A percentile compares a stretch with the other conserved stretches of the same genome.
Conservation (phyloP, 2,329 filamentous ascomycete species). For the Aspergillus fumigatus region DNA sequence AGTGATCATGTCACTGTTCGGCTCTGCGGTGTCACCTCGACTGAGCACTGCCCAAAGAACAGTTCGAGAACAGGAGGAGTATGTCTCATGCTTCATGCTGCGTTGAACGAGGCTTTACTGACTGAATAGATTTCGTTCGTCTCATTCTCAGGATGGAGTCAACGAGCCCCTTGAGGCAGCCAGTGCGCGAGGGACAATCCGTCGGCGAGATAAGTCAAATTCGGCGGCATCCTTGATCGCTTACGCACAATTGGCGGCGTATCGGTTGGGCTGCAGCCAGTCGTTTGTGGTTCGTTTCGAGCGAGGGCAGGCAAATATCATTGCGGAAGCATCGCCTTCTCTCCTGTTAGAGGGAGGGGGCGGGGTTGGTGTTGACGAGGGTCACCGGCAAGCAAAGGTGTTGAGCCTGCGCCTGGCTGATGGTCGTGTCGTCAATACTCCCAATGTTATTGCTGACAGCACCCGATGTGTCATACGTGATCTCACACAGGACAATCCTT, state of each 20-base stretch:
- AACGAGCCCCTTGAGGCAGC: background rate
- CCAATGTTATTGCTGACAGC: slow-evolving; percentile 1
- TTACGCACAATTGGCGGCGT: slow-evolving; percentile 47
- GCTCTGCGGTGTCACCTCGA: slow-evolving; percentile 4
- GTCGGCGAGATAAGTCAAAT: slow-evolving; percentile 3
- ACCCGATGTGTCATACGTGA: slow-evolving; percentile 34
- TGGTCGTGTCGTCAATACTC: background rate
- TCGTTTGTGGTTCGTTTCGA: slow-evolving; percentile 50
- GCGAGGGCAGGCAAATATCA: slow-evolving; percentile 40
- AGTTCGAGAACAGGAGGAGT: slow-evolving; percentile 12
- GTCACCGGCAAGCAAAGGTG: slow-evolving; percentile 17
- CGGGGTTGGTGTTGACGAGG: slow-evolving; percentile 10
- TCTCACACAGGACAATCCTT: slow-evolving; percentile 30
- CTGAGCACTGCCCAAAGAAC: slow-evolving; percentile 5
- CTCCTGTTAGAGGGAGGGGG: slow-evolving; percentile 26
- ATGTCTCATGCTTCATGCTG: background rate
- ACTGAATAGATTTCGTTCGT: background rate
- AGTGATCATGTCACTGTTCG: slow-evolving; percentile 8
- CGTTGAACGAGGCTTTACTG: background rate
- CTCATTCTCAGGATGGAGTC: background rate
- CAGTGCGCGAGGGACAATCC: too few species aligned
- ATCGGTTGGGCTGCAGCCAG: slow-evolving; percentile 39
- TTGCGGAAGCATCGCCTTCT: slow-evolving; percentile 47
- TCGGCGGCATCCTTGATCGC: slow-evolving; percentile 38
- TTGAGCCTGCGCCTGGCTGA: slow-evolving; percentile 6